Conservation (phyloP, 257 asterid genomes). For the Solanum sitiens region DNA sequence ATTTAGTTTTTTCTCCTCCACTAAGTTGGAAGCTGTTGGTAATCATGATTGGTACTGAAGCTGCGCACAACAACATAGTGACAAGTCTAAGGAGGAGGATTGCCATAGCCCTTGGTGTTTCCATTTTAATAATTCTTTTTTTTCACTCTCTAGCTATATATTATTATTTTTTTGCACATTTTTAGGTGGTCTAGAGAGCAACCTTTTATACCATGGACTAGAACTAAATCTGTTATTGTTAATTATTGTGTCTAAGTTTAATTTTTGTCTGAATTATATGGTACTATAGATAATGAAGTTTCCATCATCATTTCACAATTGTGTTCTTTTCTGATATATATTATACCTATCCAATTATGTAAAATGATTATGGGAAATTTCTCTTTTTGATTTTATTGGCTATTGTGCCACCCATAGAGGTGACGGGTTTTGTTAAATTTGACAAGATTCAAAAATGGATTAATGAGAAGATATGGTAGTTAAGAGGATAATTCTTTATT, state of each 20-base stretch:
- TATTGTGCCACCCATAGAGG: neutral
- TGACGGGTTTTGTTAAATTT: too few relatives aligned
- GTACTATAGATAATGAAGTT: neutral
- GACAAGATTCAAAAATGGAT: too few relatives aligned
- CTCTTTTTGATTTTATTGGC: neutral
- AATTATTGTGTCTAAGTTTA: neutral
- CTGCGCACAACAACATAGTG: constrained; percentile 27
- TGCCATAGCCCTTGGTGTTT: neutral
- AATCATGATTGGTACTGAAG: constrained; percentile 31
- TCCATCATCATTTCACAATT: neutral
- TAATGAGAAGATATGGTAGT: too few relatives aligned
- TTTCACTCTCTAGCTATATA: neutral
- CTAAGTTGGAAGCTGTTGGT: constrained; percentile 21
- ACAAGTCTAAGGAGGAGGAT: constrained; percentile 27
- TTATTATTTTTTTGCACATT: neutral
- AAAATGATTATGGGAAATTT: neutral
- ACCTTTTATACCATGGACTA: neutral
- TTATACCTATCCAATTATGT: neutral
- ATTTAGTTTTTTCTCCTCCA: constrained; percentile 17
- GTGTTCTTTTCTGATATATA: neutral
- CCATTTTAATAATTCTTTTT: neutral
- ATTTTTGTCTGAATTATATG: neutral
- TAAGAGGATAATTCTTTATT: too few relatives aligned
- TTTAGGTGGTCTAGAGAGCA: neutral
- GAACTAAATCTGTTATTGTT: neutral